Conservation (phyloP, 257 asterid species). For the Przewalskia tangutica region DNA sequence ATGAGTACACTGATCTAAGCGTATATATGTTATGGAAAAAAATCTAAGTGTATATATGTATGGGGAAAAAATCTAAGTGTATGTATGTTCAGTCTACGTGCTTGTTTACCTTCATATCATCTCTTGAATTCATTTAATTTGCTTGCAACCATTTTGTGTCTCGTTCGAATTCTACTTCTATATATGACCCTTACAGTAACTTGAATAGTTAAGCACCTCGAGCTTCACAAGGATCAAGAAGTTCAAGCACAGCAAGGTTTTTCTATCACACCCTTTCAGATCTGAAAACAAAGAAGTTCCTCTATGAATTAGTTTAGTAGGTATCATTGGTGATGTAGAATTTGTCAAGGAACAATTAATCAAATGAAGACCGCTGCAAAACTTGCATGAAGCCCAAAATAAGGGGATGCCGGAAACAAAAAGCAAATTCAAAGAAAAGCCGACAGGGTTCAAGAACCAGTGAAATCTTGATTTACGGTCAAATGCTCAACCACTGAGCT, state of each 20-base stretch:
- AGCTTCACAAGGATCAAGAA: neutral
- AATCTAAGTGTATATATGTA: neutral
- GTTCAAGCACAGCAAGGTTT: neutral
- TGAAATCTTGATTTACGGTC: too few relatives aligned
- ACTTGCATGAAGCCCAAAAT: too few relatives aligned
- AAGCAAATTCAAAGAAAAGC: too few relatives aligned
- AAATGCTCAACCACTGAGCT: too few relatives aligned
- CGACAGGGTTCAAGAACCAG: too few relatives aligned
- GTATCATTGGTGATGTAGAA: neutral
- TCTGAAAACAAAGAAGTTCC: neutral
- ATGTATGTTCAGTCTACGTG: neutral
- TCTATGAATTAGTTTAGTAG: neutral
- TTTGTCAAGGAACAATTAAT: too few relatives aligned
- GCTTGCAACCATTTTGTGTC: neutral
- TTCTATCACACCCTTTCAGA: neutral
- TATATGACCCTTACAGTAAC: too few relatives aligned
- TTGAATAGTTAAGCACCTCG: too few relatives aligned
- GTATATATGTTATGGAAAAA: too few relatives aligned
- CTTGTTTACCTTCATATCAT: neutral
- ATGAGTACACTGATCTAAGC: neutral
- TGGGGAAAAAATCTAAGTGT: too few relatives aligned
- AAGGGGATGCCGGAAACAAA: too few relatives aligned
- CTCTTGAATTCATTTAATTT: neutral
- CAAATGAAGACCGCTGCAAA: too few relatives aligned
- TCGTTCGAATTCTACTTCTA: neutral